phyloP scores from a whole-genome alignment of 2,329 filamentous ascomycete genomes.

The Calonectria hawksworthii region DNA sequence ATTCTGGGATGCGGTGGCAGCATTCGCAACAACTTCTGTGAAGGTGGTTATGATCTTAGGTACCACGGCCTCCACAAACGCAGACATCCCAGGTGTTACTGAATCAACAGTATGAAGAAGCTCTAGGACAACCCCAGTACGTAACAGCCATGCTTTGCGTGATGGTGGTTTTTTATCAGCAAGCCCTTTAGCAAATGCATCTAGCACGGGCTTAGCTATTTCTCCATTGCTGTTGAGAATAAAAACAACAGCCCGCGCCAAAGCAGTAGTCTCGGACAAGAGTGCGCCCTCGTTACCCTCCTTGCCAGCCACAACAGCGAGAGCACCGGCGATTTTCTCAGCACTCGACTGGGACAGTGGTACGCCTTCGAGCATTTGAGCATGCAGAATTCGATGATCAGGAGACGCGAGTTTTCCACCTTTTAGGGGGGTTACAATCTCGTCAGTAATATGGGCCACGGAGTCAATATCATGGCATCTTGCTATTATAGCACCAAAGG shows the following conservation, averaged over 20 bases:
- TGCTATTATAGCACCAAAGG: slow-evolving; percentile 79
- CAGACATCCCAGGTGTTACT: slow-evolving; percentile 58
- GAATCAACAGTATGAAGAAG: slow-evolving; percentile 60
- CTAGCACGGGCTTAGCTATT: slow-evolving; percentile 76
- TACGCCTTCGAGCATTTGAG: slow-evolving; percentile 81
- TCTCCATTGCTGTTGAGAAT: slow-evolving; percentile 72
- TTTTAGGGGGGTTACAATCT: slow-evolving; percentile 85
- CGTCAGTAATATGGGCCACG: slow-evolving; percentile 79
- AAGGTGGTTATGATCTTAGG: slow-evolving; percentile 77
- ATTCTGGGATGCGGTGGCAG: slow-evolving; percentile 82
- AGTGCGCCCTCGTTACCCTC: slow-evolving; percentile 91
- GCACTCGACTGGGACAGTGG: slow-evolving; percentile 73
- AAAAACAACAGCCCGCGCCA: slow-evolving; percentile 75
- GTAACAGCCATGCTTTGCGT: slow-evolving; percentile 85
- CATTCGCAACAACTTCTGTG: slow-evolving; percentile 83
- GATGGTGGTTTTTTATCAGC: slow-evolving; percentile 86
- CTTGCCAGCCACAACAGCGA: slow-evolving; percentile 80
- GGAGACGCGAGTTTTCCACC: slow-evolving; percentile 85
- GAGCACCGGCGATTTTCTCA: slow-evolving; percentile 73
- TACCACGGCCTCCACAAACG: slow-evolving; percentile 67
- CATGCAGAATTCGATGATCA: slow-evolving; percentile 87
- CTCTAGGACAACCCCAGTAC: slow-evolving; percentile 79
- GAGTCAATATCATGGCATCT: slow-evolving; percentile 70
- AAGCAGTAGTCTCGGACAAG: slow-evolving; percentile 78
- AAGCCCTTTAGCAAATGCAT: slow-evolving; percentile 84